Conservation (phyloP, 2,329 filamentous ascomycete species). For the Nothophoma quercina region DNA sequence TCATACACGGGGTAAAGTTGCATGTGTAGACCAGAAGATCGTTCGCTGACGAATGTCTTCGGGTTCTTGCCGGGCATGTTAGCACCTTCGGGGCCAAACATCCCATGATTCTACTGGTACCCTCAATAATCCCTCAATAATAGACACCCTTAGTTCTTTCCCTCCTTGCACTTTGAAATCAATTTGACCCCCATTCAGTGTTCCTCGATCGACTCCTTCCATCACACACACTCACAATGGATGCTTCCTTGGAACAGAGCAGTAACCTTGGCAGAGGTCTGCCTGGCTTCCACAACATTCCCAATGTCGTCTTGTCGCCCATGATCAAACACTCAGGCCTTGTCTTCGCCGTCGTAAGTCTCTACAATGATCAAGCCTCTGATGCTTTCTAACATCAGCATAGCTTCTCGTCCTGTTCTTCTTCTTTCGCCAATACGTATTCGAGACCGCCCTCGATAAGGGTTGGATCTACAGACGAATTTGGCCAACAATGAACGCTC, state of each 20-base stretch:
- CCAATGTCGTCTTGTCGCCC: constrained; percentile 6
- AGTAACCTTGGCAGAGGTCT: background rate
- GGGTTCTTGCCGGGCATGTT: too few relatives aligned
- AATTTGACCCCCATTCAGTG: too few relatives aligned
- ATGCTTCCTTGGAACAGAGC: background rate
- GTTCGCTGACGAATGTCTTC: too few relatives aligned
- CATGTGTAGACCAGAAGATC: too few relatives aligned
- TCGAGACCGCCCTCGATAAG: constrained; percentile 8
- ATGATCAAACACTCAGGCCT: constrained; percentile 14
- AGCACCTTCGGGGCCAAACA: too few relatives aligned
- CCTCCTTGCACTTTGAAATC: too few relatives aligned
- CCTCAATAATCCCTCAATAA: too few relatives aligned
- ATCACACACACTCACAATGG: background rate
- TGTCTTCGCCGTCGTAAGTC: constrained; percentile 15
- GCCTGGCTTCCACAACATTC: constrained; percentile 10
- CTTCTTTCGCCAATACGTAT: constrained; percentile 8
- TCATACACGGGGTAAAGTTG: too few relatives aligned
- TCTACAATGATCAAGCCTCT: background rate
- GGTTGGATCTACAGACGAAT: constrained; percentile 12
- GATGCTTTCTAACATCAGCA: background rate
- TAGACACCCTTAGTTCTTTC: too few relatives aligned
- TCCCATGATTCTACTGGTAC: too few relatives aligned
- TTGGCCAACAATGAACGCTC: constrained; percentile 11
- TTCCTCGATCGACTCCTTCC: too few relatives aligned
- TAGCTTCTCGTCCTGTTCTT: constrained; percentile 14